Evolutionary conservation across 78 protist genomes (phyloP).

Genomic region (slime mould (Dictyostelium discoideum)): DNA sequence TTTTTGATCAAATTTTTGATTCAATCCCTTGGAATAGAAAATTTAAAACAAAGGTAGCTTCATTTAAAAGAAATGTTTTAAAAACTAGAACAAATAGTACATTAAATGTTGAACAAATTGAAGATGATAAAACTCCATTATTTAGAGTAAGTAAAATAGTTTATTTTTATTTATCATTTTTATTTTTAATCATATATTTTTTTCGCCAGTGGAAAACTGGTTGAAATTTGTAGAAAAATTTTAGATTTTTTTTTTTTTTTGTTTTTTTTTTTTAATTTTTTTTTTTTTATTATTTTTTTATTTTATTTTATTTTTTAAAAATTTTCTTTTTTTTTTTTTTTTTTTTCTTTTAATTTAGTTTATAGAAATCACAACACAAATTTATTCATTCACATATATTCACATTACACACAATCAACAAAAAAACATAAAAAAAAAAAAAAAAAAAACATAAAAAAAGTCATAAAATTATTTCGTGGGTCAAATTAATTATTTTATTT

Average conservation of each 20-base stretch:
- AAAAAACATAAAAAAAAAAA: not conserved
- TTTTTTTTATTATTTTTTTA: not conserved
- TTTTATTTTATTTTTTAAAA: not conserved
- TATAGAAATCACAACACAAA: not conserved
- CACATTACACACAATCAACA: not conserved
- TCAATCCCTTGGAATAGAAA: constrained; percentile 35
- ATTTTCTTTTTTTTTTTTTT: not conserved
- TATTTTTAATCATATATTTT: not conserved
- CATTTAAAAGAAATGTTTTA: constrained; percentile 45
- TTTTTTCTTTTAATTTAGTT: not conserved
- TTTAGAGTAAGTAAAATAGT: constrained; percentile 28
- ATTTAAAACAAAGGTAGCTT: constrained; percentile 22
- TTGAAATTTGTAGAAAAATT: not conserved
- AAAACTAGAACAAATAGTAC: constrained; percentile 45
- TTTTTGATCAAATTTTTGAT: constrained; percentile 38
- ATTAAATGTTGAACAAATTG: not conserved
- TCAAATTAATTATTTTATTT: not conserved
- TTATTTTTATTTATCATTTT: no score
- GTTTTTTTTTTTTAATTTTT: not conserved
- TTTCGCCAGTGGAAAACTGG: not conserved
- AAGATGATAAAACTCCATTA: constrained; percentile 69
- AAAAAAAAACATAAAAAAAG: not conserved
- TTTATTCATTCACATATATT: not conserved
- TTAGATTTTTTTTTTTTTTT: not conserved
- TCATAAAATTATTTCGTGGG: not conserved